Conservation (phyloP, 106 monocot genomes). For the Dioscorea dumetorum region DNA sequence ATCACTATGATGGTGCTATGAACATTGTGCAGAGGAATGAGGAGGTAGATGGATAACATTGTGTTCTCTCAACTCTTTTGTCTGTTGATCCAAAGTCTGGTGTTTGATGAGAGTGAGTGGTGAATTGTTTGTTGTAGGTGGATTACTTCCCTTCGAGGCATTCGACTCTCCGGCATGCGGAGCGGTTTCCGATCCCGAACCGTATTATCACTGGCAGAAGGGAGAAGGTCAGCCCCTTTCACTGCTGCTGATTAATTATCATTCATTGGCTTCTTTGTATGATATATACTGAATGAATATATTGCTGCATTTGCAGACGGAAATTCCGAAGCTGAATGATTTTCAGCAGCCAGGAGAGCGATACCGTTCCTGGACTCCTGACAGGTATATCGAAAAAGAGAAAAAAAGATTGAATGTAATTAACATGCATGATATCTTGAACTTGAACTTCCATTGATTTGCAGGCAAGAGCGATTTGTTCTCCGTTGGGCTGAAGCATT, state of each 20-base stretch:
- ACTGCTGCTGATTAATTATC: too few relatives aligned
- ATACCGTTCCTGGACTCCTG: slow-evolving; percentile 69
- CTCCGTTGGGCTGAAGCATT: slow-evolving; percentile 48
- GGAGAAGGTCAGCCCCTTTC: slow-evolving; percentile 42
- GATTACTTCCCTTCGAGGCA: slow-evolving; percentile 74
- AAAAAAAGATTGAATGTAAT: not conserved
- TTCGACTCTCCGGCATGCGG: slow-evolving; percentile 36
- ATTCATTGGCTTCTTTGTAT: too few relatives aligned
- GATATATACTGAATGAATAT: too few relatives aligned
- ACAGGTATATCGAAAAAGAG: slow-evolving; percentile 28
- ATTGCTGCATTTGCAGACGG: slow-evolving; percentile 10
- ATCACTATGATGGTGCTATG: slow-evolving; percentile 80
- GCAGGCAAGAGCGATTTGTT: slow-evolving; percentile 74
- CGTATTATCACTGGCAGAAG: slow-evolving; percentile 42
- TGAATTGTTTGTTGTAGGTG: slow-evolving; percentile 25
- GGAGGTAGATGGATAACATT: slow-evolving; percentile 30
- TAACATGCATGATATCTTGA: not conserved
- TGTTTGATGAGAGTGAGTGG: not conserved
- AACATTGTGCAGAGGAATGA: slow-evolving; percentile 80
- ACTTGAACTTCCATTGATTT: not conserved
- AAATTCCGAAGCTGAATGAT: slow-evolving; percentile 56
- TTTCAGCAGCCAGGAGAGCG: slow-evolving; percentile 81
- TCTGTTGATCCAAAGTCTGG: too few relatives aligned
- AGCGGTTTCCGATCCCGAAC: slow-evolving; percentile 30
- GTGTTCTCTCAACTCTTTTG: not conserved